Base-by-base conservation (phyloP, 441 rosid species). In the Syzygium malaccense region DNA sequence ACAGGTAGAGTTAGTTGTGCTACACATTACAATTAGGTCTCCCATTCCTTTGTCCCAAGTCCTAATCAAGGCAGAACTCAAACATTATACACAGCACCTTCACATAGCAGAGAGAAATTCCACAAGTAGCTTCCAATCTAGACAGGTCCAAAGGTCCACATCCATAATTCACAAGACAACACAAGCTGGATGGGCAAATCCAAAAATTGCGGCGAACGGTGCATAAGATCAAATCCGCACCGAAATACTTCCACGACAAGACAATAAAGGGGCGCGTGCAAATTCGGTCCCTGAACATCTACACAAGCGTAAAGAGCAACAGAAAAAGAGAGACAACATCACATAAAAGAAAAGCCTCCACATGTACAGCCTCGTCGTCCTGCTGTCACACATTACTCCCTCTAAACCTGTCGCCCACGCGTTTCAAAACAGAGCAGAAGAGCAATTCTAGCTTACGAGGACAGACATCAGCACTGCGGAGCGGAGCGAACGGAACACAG, bases 181-280 rank as follows among this genome's bases (percentile, higher is more conserved):
- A 23, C 1, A 3, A 37, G 83, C 83, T 0, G 51, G 48, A 75
- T 6, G 49, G 3, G 51, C 83, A 37, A 75, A 75, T 75, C 83
- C 51, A 75, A 23, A 11, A 51, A 41, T 1, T 1, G n/a, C 0
- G 1, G 1, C 5, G 3, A 71, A 20, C 14, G 4, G 51, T 23
- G 83, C 83, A 37, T 37, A 75, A 51, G 6, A 41, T 20, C n/a
- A 14, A 37, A 75, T 41, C 83, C 12, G 15, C n/a, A 23, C 51
- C 2, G 17, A 41, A 75, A 25, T 75, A 75, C 83, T 71, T 11
- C 83, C 13, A 41, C 0, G 3, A 41, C 51, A 12, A 37, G 51
- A 75, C 10, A 2, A 23, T 75, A 41, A 75, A 75, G 83, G 48
- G 83, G 51, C 83, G 25, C 20, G n/a, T 7, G 2, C 17, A 37